Evolutionary conservation across 352 stramenopile genomes (phyloP).

Genomic region (Phytophthora hybrid): DNA sequence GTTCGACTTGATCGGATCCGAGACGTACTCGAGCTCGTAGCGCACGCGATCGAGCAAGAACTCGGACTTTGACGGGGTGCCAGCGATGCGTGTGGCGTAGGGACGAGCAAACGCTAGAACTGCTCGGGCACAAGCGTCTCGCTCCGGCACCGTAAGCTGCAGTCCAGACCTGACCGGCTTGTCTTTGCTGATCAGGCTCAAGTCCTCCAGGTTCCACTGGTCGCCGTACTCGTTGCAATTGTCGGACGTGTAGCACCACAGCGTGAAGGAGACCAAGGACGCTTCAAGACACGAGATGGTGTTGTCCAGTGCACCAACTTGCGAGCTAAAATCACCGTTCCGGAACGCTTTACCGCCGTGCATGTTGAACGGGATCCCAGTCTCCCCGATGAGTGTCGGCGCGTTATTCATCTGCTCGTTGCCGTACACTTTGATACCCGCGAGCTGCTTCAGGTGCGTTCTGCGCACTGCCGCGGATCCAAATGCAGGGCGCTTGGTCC

Average conservation of each 20-base stretch:
- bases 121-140: slow-evolving; percentile 53
- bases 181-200: slow-evolving; percentile 78
- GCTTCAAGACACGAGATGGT: slow-evolving; percentile 72
- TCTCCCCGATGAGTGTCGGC: slow-evolving; percentile 75
- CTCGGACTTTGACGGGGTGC: slow-evolving; percentile 61
- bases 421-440: slow-evolving; percentile 63
- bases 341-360: slow-evolving; percentile 51
- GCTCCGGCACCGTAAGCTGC: slow-evolving; percentile 22
- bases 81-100: slow-evolving; percentile 72
- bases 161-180: slow-evolving; percentile 37
- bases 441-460: slow-evolving; percentile 68
- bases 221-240: slow-evolving; percentile 85
- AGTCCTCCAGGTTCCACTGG: slow-evolving; percentile 89
- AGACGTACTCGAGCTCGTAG: slow-evolving; percentile 72
- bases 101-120: slow-evolving; percentile 74
- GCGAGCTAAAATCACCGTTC: slow-evolving; percentile 54
- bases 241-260: slow-evolving; percentile 91
- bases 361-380: slow-evolving; percentile 79
- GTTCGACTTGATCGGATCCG: slow-evolving; percentile 45
- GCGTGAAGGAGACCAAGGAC: slow-evolving; percentile 81
- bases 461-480: slow-evolving; percentile 61
- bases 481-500: slow-evolving; percentile 72
- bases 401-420: slow-evolving; percentile 57
- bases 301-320: slow-evolving; percentile 69
- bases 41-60: slow-evolving; percentile 59